A percentile compares a stretch with the other conserved stretches of the same genome.
Conservation (phyloP, 2,329 filamentous ascomycete genomes). For the Nemania serpens region DNA sequence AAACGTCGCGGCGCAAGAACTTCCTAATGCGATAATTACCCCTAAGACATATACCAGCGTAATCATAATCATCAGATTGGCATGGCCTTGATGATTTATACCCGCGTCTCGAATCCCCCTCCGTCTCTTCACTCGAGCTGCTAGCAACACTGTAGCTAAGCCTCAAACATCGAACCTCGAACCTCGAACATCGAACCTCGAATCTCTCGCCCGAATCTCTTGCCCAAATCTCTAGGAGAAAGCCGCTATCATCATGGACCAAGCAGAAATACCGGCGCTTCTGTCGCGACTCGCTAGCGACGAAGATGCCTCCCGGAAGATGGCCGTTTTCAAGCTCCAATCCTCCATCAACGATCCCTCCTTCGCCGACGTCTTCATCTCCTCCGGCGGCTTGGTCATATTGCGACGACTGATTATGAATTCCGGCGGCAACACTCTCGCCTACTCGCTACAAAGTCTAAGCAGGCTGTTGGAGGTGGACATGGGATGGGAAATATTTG, state of each 20-base stretch:
- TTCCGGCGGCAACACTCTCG: slow-evolving; percentile 89
- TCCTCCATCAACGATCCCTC: slow-evolving; percentile 92
- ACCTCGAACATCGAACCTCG: background rate
- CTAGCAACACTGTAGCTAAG: background rate
- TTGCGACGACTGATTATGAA: slow-evolving; percentile 82
- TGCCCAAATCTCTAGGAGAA: background rate
- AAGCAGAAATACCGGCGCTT: slow-evolving; percentile 68
- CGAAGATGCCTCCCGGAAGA: slow-evolving; percentile 92
- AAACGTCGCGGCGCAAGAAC: background rate
- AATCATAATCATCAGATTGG: background rate
- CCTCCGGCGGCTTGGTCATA: slow-evolving; percentile 80
- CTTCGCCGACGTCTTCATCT: slow-evolving; percentile 95
- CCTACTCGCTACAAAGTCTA: slow-evolving; percentile 90
- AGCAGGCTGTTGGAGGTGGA: slow-evolving; percentile 89
- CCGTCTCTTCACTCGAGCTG: background rate
- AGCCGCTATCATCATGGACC: slow-evolving; percentile 56
- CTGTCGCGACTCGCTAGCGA: slow-evolving; percentile 68
- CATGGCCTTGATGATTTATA: slow-evolving; percentile 5
- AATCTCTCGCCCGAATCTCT: background rate
- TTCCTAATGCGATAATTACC: slow-evolving; percentile 19
- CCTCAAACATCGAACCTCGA: background rate
- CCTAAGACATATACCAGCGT: background rate
- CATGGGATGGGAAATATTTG: slow-evolving; percentile 94
- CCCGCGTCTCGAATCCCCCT: background rate
- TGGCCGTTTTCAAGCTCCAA: slow-evolving; percentile 98